Evolutionary conservation across 1,139 yeast genomes (phyloP), one percentile per base, ranked within the genome.

Genomic region (Yarrowia galli): DNA sequence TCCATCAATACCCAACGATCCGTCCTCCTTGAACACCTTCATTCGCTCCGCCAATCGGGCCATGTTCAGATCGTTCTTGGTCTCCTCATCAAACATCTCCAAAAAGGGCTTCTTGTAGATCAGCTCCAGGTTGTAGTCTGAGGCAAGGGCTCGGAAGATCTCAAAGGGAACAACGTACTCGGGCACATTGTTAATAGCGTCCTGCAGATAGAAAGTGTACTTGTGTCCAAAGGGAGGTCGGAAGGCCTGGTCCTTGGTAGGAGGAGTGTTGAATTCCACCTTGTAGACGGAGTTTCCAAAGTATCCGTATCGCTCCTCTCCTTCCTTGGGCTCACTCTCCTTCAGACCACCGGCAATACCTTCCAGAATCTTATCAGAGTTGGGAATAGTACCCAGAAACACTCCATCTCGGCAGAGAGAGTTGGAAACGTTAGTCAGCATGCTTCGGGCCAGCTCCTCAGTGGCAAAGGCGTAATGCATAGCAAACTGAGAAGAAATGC

Each of bases 91-190:
- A 79, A 92, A 95, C 75, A 93, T 86, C 64, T 92, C 93, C 71
- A 89, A 85, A 74, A 95, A 95, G 67, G 91, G 89, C 81, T 88
- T 88, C 73, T 89, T 89, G 73, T 87, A 86, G 69, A 88, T 84
- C 69, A 96, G 79, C 68, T 87, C 88, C 73, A 95, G 79, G 28
- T 92, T 92, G 76, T 88, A 90, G 70, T 92, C 97, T 75, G 89
- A 93, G 65, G 97, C 96, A 66, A 92, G 79, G 69, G 89, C 85
- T 76, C 97, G 83, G 69, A 95, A 85, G 0, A 89, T 86, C 74
- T 95, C 98, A 79, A 95, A 92, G 0, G 98, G 99, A 7, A 95
- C 98, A n/a, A 95, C 96, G 75, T 91, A 95, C 75, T 95, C 99
- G 0, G 98, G 98, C 10, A 95, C 98, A 74, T 95, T 89, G 71